Percentiles rank a stretch among this genome's conserved stretches.
These are phyloP conservation scores for Claviceps quebecensis DNA, from an alignment of 2,329 filamentous ascomycete genomes.

Conservation along the genomic window DNA sequence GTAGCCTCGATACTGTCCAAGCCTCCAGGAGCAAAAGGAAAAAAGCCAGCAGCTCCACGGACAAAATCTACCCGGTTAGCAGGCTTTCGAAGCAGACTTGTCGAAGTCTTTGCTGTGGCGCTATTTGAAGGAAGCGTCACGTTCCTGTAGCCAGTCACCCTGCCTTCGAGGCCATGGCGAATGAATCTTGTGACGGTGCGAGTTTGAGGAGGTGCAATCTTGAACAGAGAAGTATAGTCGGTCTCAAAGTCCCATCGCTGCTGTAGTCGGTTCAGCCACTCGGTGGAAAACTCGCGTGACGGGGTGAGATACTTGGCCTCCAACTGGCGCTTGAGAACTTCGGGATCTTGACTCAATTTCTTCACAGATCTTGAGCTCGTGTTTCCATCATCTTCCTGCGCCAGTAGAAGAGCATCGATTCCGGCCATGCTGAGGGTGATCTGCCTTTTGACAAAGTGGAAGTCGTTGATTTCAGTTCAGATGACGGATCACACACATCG, in stretches of 20 bases:
- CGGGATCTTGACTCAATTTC: conserved; percentile 28
- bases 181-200: conserved; percentile 89
- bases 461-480: conserved; percentile 1
- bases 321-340: conserved; percentile 55
- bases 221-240: conserved; percentile 73
- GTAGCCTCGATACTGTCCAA: conserved; percentile 76
- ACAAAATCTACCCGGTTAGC: conserved; percentile 83
- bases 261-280: conserved; percentile 82
- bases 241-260: conserved; percentile 74
- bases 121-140: conserved; percentile 83
- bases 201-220: conserved; percentile 79
- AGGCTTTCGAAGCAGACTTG: conserved; percentile 73
- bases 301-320: conserved; percentile 69
- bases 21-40: conserved; percentile 85
- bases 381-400: conserved; percentile 12
- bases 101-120: conserved; percentile 89
- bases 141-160: conserved; percentile 86
- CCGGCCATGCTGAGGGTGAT: conserved; percentile 15
- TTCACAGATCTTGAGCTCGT: conserved; percentile 1
- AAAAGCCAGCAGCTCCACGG: conserved; percentile 81
- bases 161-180: conserved; percentile 79
- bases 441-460: neutral
- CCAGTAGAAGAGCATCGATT: conserved; percentile 22
- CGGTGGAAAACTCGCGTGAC: conserved; percentile 61
- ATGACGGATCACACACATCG: neutral